Conservation (phyloP, 2,329 filamentous ascomycete genomes). For the Ascochyta koolunga region DNA sequence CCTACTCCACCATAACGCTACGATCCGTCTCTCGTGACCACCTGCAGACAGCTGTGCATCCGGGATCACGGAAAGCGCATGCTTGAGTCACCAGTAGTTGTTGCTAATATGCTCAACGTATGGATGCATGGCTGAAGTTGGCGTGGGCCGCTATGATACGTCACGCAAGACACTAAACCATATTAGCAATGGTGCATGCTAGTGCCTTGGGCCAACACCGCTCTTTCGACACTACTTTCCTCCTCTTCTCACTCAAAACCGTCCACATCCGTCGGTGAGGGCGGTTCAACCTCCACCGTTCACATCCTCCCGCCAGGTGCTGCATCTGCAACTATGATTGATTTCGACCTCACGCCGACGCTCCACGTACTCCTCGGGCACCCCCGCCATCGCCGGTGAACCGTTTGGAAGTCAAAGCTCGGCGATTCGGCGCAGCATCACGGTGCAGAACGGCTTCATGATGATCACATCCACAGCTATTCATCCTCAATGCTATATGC, state of each 20-base stretch:
- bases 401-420: constrained; percentile 12
- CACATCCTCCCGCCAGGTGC: background rate
- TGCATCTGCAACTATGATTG: constrained; percentile 9
- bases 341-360: constrained; percentile 8
- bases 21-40: constrained; percentile 1
- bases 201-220: constrained; percentile 32
- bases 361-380: background rate
- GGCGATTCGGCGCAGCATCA: constrained; percentile 9
- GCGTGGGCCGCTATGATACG: constrained; percentile 19
- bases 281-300: constrained; percentile 24
- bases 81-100: constrained; percentile 9
- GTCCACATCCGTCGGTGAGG: constrained; percentile 38
- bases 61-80: background rate
- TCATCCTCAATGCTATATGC: background rate
- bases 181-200: constrained; percentile 9
- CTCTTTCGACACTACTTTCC: constrained; percentile 28
- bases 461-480: background rate
- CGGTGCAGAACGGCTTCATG: constrained; percentile 1
- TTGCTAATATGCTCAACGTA: constrained; percentile 7
- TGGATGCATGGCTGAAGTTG: constrained; percentile 8
- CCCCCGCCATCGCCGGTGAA: constrained; percentile 13
- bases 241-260: constrained; percentile 9
- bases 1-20: background rate
- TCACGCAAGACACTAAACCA: constrained; percentile 17
- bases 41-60: background rate